Conservation (phyloP, 495 filamentous ascomycete species). For the Cladorrhinum samala region DNA sequence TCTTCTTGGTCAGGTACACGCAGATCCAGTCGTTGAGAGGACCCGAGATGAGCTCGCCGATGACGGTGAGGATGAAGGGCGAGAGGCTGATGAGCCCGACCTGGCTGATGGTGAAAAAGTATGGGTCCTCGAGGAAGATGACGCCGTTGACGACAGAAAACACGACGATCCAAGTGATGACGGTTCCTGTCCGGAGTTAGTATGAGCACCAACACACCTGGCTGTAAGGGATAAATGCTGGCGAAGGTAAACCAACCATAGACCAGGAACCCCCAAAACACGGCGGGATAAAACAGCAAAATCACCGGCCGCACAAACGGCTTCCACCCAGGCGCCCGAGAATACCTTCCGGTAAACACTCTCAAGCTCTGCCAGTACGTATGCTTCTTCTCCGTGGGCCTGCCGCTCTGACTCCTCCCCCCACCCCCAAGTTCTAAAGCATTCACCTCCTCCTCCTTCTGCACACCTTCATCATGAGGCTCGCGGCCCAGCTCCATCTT, state of each 20-base stretch:
- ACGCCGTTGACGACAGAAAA: constrained; percentile 48
- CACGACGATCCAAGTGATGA: constrained; percentile 48
- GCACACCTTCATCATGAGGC: constrained; percentile 13
- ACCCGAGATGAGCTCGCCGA: constrained; percentile 45
- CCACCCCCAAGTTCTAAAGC: constrained; percentile 20
- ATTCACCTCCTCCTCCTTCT: constrained; percentile 20
- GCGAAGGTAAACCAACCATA: constrained; percentile 30
- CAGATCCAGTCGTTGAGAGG: constrained; percentile 48
- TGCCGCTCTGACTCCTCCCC: constrained; percentile 11
- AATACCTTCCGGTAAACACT: constrained; percentile 35
- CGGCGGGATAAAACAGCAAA: constrained; percentile 49
- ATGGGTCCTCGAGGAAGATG: constrained; percentile 45
- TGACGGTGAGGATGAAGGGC: constrained; percentile 43
- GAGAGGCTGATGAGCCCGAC: constrained; percentile 45
- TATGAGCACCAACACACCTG: neutral
- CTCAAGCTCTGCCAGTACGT: constrained; percentile 28
- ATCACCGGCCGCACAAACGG: constrained; percentile 45
- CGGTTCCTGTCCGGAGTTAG: constrained; percentile 21
- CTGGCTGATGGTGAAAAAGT: constrained; percentile 47
- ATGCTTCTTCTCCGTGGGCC: constrained; percentile 23
- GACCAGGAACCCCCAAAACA: constrained; percentile 49
- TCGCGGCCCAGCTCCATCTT: constrained; percentile 16
- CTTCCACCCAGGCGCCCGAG: constrained; percentile 42
- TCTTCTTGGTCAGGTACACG: constrained; percentile 39
- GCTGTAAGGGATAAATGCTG: neutral